These are phyloP conservation scores for Barnettozyma siamensis DNA, from an alignment of 805 yeast species.

Conservation along the genomic window DNA sequence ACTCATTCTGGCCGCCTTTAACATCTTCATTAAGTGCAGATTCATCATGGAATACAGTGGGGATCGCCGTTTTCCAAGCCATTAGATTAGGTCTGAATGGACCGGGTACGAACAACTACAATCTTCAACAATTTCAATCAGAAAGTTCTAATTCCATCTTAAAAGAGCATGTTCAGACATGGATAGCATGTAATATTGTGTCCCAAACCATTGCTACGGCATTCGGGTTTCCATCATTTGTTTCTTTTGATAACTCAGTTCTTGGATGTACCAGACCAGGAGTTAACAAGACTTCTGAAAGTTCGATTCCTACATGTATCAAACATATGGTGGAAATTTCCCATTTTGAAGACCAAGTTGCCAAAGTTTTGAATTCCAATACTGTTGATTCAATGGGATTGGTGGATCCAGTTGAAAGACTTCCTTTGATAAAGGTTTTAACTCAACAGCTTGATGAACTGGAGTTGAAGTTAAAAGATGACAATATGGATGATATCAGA, in stretches of 20 bases:
- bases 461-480: slow-evolving; percentile 49
- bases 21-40: slow-evolving; percentile 94
- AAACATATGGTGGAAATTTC: slow-evolving; percentile 78
- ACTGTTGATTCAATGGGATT: slow-evolving; percentile 61
- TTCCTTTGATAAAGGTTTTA: slow-evolving; percentile 68
- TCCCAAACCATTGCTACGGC: slow-evolving; percentile 88
- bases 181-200: slow-evolving; percentile 90
- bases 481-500: slow-evolving; percentile 59
- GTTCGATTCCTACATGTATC: slow-evolving; percentile 31
- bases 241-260: slow-evolving; percentile 71
- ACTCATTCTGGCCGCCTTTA: slow-evolving; percentile 94
- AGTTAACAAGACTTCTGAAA: slow-evolving; percentile 20
- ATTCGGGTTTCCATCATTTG: slow-evolving; percentile 92
- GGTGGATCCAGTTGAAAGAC: slow-evolving; percentile 61
- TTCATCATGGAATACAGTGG: slow-evolving; percentile 92
- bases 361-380: slow-evolving; percentile 68
- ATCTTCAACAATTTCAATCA: slow-evolving; percentile 35
- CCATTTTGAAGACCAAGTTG: slow-evolving; percentile 80
- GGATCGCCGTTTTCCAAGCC: slow-evolving; percentile 89
- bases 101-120: slow-evolving; percentile 49
- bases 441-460: slow-evolving; percentile 70
- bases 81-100: slow-evolving; percentile 86
- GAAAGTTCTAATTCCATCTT: slow-evolving; percentile 30
- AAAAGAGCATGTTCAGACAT: slow-evolving; percentile 78
- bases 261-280: slow-evolving; percentile 47